Evolutionary conservation across 495 filamentous ascomycete species (phyloP).

Genomic region (Xylaria palmicola): DNA sequence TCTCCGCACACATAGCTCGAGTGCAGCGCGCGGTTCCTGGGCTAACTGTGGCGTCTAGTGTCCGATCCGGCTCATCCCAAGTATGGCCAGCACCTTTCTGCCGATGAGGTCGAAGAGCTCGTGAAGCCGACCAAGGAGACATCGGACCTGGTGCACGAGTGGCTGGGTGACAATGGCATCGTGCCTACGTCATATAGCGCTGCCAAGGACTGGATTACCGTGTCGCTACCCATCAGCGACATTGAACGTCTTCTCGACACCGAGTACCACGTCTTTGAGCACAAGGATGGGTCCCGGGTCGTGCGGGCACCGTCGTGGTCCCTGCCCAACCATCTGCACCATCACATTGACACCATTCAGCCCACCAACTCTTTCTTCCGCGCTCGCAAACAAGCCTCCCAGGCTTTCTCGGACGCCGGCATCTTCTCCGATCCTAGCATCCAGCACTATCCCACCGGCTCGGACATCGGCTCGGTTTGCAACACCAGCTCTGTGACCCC

Average conservation of each 20-base stretch:
- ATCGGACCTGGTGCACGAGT: constrained; percentile 42
- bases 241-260: constrained; percentile 58
- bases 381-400: constrained; percentile 23
- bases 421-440: constrained; percentile 25
- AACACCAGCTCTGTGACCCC: constrained; percentile 53
- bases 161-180: constrained; percentile 54
- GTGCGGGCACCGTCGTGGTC: constrained; percentile 64
- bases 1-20: constrained; percentile 19
- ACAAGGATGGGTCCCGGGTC: constrained; percentile 38
- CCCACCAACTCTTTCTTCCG: constrained; percentile 64
- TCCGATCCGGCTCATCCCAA: constrained; percentile 54
- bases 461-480: constrained; percentile 42
- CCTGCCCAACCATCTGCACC: constrained; percentile 57
- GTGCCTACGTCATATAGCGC: constrained; percentile 51
- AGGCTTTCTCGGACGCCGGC: constrained; percentile 22
- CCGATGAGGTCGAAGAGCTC: constrained; percentile 50
- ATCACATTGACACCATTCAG: constrained; percentile 63
- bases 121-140: constrained; percentile 49
- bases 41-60: constrained; percentile 42
- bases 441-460: constrained; percentile 17
- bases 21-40: constrained; percentile 30
- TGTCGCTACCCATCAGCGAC: constrained; percentile 46
- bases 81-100: constrained; percentile 59
- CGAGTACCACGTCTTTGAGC: constrained; percentile 58
- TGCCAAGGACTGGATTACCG: constrained; percentile 48